Conservation (phyloP, 495 filamentous ascomycete species). For the Neurospora sp. region DNA sequence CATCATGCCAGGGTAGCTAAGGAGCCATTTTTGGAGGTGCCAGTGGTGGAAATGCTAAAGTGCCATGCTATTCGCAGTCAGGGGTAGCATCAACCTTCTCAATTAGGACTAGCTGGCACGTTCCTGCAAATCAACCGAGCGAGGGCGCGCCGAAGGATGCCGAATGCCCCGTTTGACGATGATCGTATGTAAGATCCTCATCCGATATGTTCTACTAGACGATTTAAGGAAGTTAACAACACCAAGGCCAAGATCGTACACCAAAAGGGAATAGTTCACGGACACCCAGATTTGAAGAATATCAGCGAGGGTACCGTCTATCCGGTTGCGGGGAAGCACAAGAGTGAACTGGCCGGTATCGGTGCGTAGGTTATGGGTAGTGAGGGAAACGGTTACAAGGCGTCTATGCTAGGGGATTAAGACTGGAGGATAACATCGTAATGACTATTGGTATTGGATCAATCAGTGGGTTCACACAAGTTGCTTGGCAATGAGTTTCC, state of each 20-base stretch:
- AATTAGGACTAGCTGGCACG: too few relatives aligned
- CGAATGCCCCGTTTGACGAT: constrained; percentile 31
- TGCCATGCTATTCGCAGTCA: too few relatives aligned
- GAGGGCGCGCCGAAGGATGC: constrained; percentile 29
- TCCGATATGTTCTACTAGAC: too few relatives aligned
- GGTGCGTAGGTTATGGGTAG: neutral
- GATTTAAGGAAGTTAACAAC: neutral
- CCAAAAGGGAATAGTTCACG: constrained; percentile 23
- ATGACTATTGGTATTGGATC: neutral
- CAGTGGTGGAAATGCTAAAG: too few relatives aligned
- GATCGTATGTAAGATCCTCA: too few relatives aligned
- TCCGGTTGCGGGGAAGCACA: constrained; percentile 26
- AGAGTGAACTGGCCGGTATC: neutral
- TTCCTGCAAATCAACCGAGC: neutral
- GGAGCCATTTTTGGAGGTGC: too few relatives aligned
- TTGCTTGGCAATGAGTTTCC: neutral
- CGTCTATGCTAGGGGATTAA: neutral
- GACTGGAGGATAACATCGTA: neutral
- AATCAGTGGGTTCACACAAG: neutral
- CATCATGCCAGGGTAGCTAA: too few relatives aligned
- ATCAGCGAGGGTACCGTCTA: constrained; percentile 26
- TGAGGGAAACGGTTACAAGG: neutral
- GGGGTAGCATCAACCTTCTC: too few relatives aligned
- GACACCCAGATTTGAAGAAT: constrained; percentile 24
- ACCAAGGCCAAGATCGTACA: constrained; percentile 26